Conservation (phyloP, 1,284 basidiomycete genomes). For the Neonothopanus nambi region DNA sequence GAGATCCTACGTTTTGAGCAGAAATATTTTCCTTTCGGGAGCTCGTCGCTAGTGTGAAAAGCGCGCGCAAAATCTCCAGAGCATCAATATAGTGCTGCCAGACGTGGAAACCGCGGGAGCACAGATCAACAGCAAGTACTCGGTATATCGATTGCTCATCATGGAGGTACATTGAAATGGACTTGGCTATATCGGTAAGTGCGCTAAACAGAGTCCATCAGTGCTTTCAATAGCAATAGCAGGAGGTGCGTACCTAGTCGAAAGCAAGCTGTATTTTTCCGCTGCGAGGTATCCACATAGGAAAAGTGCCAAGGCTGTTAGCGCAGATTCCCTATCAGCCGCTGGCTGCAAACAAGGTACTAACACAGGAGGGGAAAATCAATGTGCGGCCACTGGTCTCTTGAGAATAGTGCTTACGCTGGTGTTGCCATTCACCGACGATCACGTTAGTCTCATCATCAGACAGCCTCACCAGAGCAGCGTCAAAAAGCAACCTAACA, state of each 20-base stretch:
- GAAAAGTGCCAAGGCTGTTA: slow-evolving; percentile 70
- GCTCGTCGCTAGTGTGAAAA: slow-evolving; percentile 82
- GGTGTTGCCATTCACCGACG: slow-evolving; percentile 69
- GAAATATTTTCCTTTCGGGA: slow-evolving; percentile 68
- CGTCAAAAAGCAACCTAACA: slow-evolving; percentile 74
- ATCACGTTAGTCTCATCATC: slow-evolving; percentile 65
- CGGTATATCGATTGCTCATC: slow-evolving; percentile 68
- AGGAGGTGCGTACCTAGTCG: slow-evolving; percentile 55
- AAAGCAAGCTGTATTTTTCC: slow-evolving; percentile 78
- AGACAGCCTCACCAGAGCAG: slow-evolving; percentile 63
- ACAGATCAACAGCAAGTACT: slow-evolving; percentile 85
- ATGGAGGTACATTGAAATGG: slow-evolving; percentile 76
- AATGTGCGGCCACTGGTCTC: background rate
- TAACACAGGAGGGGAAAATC: slow-evolving; percentile 27
- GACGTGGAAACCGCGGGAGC: slow-evolving; percentile 85
- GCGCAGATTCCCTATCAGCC: slow-evolving; percentile 51
- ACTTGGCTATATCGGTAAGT: slow-evolving; percentile 82
- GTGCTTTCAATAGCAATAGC: background rate
- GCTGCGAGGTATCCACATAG: slow-evolving; percentile 84
- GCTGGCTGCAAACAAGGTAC: slow-evolving; percentile 72
- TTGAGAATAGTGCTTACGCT: slow-evolving; percentile 48
- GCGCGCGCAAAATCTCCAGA: slow-evolving; percentile 82
- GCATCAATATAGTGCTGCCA: slow-evolving; percentile 96
- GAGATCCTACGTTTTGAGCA: slow-evolving; percentile 58
- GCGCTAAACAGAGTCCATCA: slow-evolving; percentile 47